A percentile compares a stretch with the other conserved stretches of the same genome.
phyloP scores from a whole-genome alignment of 345 rosid genomes.

The Turnera subulata region DNA sequence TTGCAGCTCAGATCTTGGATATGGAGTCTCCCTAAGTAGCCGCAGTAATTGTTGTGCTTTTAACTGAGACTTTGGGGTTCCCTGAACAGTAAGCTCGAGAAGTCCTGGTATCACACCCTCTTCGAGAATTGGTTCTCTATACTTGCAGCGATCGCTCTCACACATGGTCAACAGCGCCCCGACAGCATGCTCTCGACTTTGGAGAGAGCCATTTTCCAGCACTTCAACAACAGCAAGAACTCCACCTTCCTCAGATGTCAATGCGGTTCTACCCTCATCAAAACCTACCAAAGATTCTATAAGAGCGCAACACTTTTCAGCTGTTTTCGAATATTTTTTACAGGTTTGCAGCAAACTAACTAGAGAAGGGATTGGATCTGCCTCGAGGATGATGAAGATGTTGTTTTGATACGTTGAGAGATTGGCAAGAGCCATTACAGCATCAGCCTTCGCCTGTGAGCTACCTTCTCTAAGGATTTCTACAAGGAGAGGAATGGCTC shows the following conservation, averaged over 20 bases:
- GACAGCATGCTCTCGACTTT: conserved; percentile 82
- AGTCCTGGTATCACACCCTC: conserved; percentile 98
- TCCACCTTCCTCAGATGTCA: conserved; percentile 75
- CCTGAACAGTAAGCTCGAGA: conserved; percentile 95
- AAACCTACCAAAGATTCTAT: conserved; percentile 72
- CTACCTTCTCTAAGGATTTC: conserved; percentile 63
- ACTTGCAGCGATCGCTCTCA: conserved; percentile 80
- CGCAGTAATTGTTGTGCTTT: conserved; percentile 75
- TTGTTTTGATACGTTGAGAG: conserved; percentile 67
- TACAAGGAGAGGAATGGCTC: conserved; percentile 78
- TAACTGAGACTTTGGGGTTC: conserved; percentile 69
- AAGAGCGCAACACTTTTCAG: conserved; percentile 80
- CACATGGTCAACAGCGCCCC: conserved; percentile 75
- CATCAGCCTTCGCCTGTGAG: conserved; percentile 71
- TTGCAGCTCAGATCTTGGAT: conserved; percentile 64
- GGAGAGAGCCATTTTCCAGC: conserved; percentile 79
- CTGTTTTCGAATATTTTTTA: conserved; percentile 75
- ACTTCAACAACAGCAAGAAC: conserved; percentile 77
- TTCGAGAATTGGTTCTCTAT: conserved; percentile 79
- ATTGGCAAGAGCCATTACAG: conserved; percentile 75
- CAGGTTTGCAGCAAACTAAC: conserved; percentile 58
- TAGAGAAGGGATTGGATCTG: conserved; percentile 60
- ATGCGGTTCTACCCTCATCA: conserved; percentile 63
- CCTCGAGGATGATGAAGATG: conserved; percentile 39
- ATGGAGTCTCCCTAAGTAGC: conserved; percentile 66